Percentiles rank a stretch among this genome's conserved stretches.
Conservation (phyloP, 306 rosid species). For the Fagus sylvatica region DNA sequence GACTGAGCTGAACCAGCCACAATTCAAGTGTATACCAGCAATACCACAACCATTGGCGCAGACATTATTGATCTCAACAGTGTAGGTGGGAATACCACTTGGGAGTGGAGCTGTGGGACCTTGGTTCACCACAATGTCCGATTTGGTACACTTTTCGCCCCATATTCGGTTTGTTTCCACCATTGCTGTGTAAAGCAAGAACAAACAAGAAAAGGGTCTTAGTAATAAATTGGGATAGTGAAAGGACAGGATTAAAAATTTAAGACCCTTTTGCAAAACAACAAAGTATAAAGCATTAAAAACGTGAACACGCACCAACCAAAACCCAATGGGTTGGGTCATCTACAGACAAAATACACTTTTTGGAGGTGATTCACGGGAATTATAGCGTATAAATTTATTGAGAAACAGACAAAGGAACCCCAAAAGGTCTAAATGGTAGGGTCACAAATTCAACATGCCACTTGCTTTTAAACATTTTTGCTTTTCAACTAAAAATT, state of each 20-base stretch:
- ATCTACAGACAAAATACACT: constrained; percentile 36
- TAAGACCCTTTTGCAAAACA: background rate
- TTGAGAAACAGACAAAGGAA: constrained; percentile 1
- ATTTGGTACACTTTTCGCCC: constrained; percentile 70
- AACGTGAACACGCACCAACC: constrained; percentile 14
- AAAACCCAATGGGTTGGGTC: constrained; percentile 1
- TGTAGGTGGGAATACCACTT: constrained; percentile 81
- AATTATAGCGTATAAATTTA: constrained; percentile 14
- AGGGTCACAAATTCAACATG: background rate
- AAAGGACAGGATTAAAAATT: background rate
- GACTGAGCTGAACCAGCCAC: constrained; percentile 97
- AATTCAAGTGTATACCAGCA: constrained; percentile 60
- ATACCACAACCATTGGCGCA: constrained; percentile 75
- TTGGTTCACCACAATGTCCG: constrained; percentile 70
- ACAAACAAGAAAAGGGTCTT: constrained; percentile 5
- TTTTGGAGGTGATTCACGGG: constrained; percentile 34
- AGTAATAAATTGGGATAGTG: background rate
- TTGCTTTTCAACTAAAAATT: no score
- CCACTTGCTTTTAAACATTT: background rate
- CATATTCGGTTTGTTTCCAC: constrained; percentile 64
- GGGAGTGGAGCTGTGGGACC: constrained; percentile 80
- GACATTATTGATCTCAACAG: constrained; percentile 71
- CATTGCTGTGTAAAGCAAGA: constrained; percentile 11
- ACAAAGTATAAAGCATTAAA: background rate
- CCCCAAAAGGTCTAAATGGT: background rate